Evolutionary conservation across 768 basidiomycete genomes (phyloP), one percentile per base, ranked within the genome.

Genomic region (Termitomyces sp.): DNA sequence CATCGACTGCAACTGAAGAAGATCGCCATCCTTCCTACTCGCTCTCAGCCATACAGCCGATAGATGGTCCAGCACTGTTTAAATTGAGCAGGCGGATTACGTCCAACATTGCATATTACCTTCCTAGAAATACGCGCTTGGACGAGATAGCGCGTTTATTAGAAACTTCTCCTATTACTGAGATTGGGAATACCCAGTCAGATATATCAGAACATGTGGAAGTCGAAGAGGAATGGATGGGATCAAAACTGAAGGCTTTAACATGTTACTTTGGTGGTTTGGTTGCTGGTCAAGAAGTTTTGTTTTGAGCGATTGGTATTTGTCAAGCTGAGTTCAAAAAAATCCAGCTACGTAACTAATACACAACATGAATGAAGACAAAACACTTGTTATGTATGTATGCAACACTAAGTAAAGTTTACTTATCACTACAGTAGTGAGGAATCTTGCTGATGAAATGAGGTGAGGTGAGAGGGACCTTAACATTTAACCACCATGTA

Each of bases 181-280:
- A 54, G 20, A 20, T 53, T 28, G 42, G 36, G 26, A 52, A 58
- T 4, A 57, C 64, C 47, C 22, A 60, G 20, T 50, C 57, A 37
- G 53, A 56, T 20, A 52, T 16, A 0, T 7, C 50, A 39, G 92
- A 94, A 70, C 77, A 71, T 70, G 80, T 96, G 10, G 96, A 98
- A 71, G 81, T 98, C 7, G 94, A 98, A 68, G 96, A 98, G 71
- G 92, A 92, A 69, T 98, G 94, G 94, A 96, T 92, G 87, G 88
- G 93, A 2, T 78, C 77, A 10, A 96, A 96, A 75, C 72, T 98
- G 45, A 98, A 98, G 68, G 96, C 95, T 0, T 72, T 98, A 53
- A 97, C 93, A 1, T 94, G 92, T 69, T 96, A 97, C 70, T 97
- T 88, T 71, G 96, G 96, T 7, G 92, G 92, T 13, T 73, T 98